Conservation (phyloP, 2,329 filamentous ascomycete genomes). For the Cercospora berteroae region DNA sequence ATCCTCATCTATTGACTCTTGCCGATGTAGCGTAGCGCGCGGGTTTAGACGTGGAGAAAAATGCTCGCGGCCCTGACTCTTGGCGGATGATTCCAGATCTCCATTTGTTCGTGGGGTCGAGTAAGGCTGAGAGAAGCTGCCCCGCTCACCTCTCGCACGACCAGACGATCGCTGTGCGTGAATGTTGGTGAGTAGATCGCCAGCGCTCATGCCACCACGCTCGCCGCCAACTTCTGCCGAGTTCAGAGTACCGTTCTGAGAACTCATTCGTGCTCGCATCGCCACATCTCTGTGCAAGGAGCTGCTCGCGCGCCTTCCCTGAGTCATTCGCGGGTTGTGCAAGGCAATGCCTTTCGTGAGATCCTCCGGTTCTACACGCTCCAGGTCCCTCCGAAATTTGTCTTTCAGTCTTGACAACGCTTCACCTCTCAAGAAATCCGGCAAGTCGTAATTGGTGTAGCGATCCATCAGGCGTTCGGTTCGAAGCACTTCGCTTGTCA, state of each 20-base stretch:
- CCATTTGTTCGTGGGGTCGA: constrained; percentile 39
- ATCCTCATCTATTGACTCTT: constrained; percentile 85
- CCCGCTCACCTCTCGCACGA: constrained; percentile 47
- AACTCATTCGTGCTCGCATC: constrained; percentile 58
- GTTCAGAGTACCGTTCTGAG: constrained; percentile 26
- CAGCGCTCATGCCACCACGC: constrained; percentile 46
- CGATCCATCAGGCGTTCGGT: constrained; percentile 93
- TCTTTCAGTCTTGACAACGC: constrained; percentile 83
- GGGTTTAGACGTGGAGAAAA: constrained; percentile 38
- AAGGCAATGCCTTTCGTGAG: constrained; percentile 89
- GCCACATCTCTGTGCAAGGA: constrained; percentile 76
- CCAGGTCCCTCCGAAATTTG: constrained; percentile 76
- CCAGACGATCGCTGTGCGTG: constrained; percentile 62
- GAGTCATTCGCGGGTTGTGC: constrained; percentile 71
- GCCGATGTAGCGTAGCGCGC: constrained; percentile 57
- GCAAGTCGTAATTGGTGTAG: constrained; percentile 86
- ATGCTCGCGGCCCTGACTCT: constrained; percentile 40
- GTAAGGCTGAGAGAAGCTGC: constrained; percentile 51
- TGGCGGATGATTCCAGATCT: constrained; percentile 47
- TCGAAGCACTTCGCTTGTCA: constrained; percentile 86
- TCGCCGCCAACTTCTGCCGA: constrained; percentile 27
- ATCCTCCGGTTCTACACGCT: constrained; percentile 77
- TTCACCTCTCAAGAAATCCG: constrained; percentile 82
- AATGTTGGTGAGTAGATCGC: constrained; percentile 77
- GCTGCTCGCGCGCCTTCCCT: constrained; percentile 66